Conservation (phyloP, 192 early-diverging fungal species). For the Glomus cerebriforme region DNA sequence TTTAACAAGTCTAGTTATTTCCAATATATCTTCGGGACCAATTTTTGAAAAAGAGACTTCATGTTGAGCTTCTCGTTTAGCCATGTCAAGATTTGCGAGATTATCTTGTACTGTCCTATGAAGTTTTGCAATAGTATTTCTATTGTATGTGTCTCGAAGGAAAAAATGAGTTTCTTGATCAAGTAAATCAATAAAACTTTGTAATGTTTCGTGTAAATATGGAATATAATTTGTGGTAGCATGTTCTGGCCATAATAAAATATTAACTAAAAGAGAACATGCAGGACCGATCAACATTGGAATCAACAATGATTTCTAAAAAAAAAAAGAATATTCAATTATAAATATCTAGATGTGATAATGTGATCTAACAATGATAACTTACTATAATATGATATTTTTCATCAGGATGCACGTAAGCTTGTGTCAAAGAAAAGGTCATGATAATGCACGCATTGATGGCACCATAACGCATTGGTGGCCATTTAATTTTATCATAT, state of each 20-base stretch:
- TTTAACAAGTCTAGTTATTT: constrained; percentile 17
- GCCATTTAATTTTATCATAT: constrained; percentile 30
- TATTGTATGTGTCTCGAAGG: constrained; percentile 12
- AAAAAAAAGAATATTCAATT: neutral
- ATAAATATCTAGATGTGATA: neutral
- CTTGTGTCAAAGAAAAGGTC: neutral
- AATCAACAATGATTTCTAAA: constrained; percentile 4
- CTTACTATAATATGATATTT: neutral
- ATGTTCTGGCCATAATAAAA: constrained; percentile 20
- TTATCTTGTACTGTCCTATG: constrained; percentile 15
- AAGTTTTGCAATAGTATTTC: constrained; percentile 4
- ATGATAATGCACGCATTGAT: constrained; percentile 17
- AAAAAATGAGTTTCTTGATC: constrained; percentile 26
- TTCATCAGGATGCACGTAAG: neutral
- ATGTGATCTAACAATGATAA: neutral
- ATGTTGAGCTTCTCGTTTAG: constrained; percentile 7
- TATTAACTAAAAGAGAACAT: constrained; percentile 5
- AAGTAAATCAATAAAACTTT: constrained; percentile 23
- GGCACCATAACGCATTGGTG: constrained; percentile 16
- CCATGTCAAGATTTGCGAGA: constrained; percentile 5
- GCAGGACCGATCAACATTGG: constrained; percentile 22
- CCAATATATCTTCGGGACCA: constrained; percentile 10
- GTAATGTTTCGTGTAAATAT: constrained; percentile 3
- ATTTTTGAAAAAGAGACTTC: constrained; percentile 27
- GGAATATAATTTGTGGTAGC: constrained; percentile 27